phyloP scores from a whole-genome alignment of 306 rosid genomes.

The Glycine soja region DNA sequence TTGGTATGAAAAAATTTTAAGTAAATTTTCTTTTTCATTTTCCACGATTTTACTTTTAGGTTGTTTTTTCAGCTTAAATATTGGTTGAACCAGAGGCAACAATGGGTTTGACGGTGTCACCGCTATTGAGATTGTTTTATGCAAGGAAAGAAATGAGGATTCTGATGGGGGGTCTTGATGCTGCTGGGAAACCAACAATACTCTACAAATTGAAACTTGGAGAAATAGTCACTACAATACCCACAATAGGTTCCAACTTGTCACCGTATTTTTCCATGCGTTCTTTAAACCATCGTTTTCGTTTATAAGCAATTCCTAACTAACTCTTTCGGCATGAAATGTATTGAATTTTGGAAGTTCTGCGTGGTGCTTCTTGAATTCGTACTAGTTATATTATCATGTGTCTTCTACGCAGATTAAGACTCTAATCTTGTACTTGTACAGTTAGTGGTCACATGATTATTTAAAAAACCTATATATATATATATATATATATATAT shows the following conservation, averaged over 20 bases:
- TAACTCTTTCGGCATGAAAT: neutral
- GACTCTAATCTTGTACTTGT: no score
- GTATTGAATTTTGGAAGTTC: neutral
- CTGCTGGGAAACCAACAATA: constrained; percentile 85
- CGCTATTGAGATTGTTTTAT: no score
- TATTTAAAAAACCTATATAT: neutral
- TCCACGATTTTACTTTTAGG: neutral
- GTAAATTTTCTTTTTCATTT: neutral
- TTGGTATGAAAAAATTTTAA: neutral
- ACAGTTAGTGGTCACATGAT: neutral
- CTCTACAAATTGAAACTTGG: constrained; percentile 82
- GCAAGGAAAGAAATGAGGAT: no score
- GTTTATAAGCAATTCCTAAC: neutral
- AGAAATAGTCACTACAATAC: constrained; percentile 90
- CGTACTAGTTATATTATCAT: neutral
- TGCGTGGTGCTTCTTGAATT: neutral
- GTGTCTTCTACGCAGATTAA: neutral
- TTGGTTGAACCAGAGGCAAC: no score
- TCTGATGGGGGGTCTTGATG: no score
- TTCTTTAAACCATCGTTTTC: neutral
- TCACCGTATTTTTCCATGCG: neutral
- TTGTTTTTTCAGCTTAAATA: no score
- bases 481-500: no score
- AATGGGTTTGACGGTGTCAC: no score
- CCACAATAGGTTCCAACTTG: constrained; percentile 71